A percentile compares a stretch with the other conserved stretches of the same genome.
These are phyloP conservation scores for Cystobasidium tubakii DNA, from an alignment of 768 basidiomycete species.

Conservation along the genomic window DNA sequence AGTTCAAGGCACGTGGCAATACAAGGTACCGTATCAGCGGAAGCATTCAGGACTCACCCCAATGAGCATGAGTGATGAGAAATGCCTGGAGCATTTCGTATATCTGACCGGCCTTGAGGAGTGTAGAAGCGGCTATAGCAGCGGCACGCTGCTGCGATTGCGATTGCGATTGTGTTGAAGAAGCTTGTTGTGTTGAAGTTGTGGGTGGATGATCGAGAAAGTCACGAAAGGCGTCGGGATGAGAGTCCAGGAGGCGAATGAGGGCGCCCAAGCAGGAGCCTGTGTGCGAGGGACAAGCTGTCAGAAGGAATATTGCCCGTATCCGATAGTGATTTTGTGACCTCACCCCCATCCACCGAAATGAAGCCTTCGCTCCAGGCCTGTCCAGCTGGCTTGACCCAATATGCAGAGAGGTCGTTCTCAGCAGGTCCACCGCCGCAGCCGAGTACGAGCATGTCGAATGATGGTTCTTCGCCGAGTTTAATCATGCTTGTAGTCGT, in stretches of 20 bases:
- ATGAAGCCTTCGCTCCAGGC: constrained; percentile 76
- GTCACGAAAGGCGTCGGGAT: constrained; percentile 21
- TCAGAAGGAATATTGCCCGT: no score
- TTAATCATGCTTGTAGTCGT: neutral
- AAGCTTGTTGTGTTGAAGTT: constrained; percentile 4
- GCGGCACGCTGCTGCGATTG: neutral
- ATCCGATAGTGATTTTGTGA: neutral
- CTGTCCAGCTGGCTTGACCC: constrained; percentile 65
- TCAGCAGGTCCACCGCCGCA: constrained; percentile 86
- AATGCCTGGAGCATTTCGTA: constrained; percentile 11
- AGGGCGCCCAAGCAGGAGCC: constrained; percentile 33
- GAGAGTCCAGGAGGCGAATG: constrained; percentile 8
- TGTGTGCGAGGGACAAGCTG: neutral
- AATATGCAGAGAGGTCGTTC: constrained; percentile 81
- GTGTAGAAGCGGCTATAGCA: neutral
- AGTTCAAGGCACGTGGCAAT: neutral
- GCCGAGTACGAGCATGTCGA: constrained; percentile 50
- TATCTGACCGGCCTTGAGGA: constrained; percentile 23
- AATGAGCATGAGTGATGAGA: constrained; percentile 37
- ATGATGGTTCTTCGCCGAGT: constrained; percentile 9
- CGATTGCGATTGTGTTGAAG: neutral
- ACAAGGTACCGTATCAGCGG: neutral
- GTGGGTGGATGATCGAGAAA: constrained; percentile 5
- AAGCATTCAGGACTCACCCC: constrained; percentile 6
- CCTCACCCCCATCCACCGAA: constrained; percentile 62